phyloP scores from a whole-genome alignment of 1,284 basidiomycete species.

The Ustilago loliicola region DNA sequence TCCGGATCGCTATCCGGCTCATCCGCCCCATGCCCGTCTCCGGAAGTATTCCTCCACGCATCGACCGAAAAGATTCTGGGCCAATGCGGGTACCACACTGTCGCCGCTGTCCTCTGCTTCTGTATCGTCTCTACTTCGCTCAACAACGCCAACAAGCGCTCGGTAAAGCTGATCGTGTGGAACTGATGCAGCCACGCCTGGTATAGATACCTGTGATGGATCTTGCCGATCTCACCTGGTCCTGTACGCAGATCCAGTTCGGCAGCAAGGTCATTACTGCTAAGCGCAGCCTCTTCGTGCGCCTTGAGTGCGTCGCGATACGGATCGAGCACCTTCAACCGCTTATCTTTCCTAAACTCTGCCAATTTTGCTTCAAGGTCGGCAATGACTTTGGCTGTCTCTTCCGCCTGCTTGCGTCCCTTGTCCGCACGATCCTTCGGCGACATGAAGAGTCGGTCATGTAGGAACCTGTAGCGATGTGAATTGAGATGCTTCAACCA shows the following conservation, averaged over 20 bases:
- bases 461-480: slow-evolving; percentile 40
- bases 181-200: slow-evolving; percentile 82
- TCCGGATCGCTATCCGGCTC: slow-evolving; percentile 49
- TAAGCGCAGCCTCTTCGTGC: slow-evolving; percentile 15
- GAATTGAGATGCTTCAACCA: slow-evolving; percentile 57
- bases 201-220: slow-evolving; percentile 73
- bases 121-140: slow-evolving; percentile 77
- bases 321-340: slow-evolving; percentile 79
- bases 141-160: slow-evolving; percentile 72
- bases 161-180: slow-evolving; percentile 49
- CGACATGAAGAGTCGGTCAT: slow-evolving; percentile 30
- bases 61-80: slow-evolving; percentile 72
- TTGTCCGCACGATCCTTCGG: slow-evolving; percentile 22
- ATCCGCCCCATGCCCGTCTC: slow-evolving; percentile 28
- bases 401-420: slow-evolving; percentile 33
- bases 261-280: slow-evolving; percentile 14
- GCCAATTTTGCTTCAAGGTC: slow-evolving; percentile 73
- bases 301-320: slow-evolving; percentile 37
- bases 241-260: slow-evolving; percentile 45
- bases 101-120: slow-evolving; percentile 73
- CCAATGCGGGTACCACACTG: slow-evolving; percentile 79
- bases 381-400: slow-evolving; percentile 68
- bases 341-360: slow-evolving; percentile 74
- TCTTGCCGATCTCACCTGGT: slow-evolving; percentile 36
- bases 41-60: slow-evolving; percentile 72